These are phyloP conservation scores for Cordyceps sp. DNA, from an alignment of 2,329 filamentous ascomycete species.

Conservation along the genomic window DNA sequence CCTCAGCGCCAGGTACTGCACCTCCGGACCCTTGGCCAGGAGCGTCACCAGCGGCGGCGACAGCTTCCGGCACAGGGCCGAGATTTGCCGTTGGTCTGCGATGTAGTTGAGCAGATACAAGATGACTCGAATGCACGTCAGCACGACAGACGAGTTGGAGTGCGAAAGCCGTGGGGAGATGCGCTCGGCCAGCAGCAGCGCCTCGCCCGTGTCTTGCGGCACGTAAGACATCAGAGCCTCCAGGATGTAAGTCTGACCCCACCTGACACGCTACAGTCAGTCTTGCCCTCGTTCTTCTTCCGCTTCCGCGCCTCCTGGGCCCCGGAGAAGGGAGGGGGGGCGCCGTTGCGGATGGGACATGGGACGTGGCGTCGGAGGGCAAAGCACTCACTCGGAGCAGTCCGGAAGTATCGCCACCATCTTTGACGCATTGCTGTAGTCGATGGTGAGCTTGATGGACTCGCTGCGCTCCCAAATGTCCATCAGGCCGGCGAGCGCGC, in stretches of 20 bases:
- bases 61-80: slow-evolving; percentile 74
- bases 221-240: slow-evolving; percentile 97
- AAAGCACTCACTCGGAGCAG: slow-evolving; percentile 69
- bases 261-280: slow-evolving; percentile 51
- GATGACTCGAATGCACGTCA: slow-evolving; percentile 92
- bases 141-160: slow-evolving; percentile 88
- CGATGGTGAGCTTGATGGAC: slow-evolving; percentile 93
- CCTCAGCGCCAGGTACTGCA: slow-evolving; percentile 89
- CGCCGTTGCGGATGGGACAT: no score
- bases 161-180: slow-evolving; percentile 93
- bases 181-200: slow-evolving; percentile 75
- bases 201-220: slow-evolving; percentile 78
- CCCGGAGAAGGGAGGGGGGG: no score
- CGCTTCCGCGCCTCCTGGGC: no score
- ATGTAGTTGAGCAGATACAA: slow-evolving; percentile 99
- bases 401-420: slow-evolving; percentile 93
- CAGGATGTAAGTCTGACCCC: slow-evolving; percentile 97
- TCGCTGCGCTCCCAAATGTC: slow-evolving; percentile 98
- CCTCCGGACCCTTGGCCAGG: slow-evolving; percentile 88
- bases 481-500: slow-evolving; percentile 77
- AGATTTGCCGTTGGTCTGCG: slow-evolving; percentile 74
- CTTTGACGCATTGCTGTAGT: slow-evolving; percentile 94
- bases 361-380: neutral
- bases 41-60: slow-evolving; percentile 90
- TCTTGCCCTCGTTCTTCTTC: no score